Percentiles rank a stretch among this genome's conserved stretches.
Conservation (phyloP, 495 filamentous ascomycete genomes). For the Aspergillus bertholletiae region DNA sequence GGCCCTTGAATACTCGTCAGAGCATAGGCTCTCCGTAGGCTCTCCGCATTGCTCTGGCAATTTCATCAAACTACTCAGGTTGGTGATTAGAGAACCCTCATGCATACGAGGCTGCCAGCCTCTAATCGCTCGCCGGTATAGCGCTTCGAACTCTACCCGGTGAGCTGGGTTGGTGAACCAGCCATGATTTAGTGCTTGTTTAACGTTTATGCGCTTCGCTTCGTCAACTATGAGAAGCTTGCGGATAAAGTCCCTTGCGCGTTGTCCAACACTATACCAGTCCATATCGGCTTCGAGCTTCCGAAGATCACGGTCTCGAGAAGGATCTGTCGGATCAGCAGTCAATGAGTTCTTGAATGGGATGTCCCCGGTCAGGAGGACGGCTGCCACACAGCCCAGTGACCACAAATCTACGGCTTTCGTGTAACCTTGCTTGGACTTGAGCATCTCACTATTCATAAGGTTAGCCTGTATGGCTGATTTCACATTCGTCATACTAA, state of each 20-base stretch:
- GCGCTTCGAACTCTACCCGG: slow-evolving; percentile 36
- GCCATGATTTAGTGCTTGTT: slow-evolving; percentile 50
- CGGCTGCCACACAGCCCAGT: slow-evolving; percentile 49
- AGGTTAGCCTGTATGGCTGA: not conserved
- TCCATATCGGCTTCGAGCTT: slow-evolving; percentile 30
- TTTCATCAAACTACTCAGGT: slow-evolving; percentile 2
- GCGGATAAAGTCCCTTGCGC: slow-evolving; percentile 52
- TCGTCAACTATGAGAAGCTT: slow-evolving; percentile 52
- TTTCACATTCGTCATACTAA: slow-evolving; percentile 43
- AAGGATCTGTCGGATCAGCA: slow-evolving; percentile 12
- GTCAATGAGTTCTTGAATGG: slow-evolving; percentile 30
- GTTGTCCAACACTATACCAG: slow-evolving; percentile 34
- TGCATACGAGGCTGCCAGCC: slow-evolving; percentile 45
- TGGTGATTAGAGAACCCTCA: slow-evolving; percentile 7
- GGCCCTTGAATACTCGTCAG: not conserved
- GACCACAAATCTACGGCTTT: slow-evolving; percentile 64
- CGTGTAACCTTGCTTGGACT: slow-evolving; percentile 48
- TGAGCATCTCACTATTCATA: slow-evolving; percentile 45
- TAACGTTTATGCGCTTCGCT: slow-evolving; percentile 46
- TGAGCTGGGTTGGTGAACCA: slow-evolving; percentile 55
- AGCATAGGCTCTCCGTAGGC: not conserved
- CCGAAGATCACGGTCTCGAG: slow-evolving; percentile 25
- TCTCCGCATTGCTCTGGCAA: not conserved
- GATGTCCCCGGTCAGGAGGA: slow-evolving; percentile 47
- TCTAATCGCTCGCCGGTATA: slow-evolving; percentile 43